Evolutionary conservation across 768 basidiomycete genomes (phyloP).

Genomic region (Hericium alpestre): DNA sequence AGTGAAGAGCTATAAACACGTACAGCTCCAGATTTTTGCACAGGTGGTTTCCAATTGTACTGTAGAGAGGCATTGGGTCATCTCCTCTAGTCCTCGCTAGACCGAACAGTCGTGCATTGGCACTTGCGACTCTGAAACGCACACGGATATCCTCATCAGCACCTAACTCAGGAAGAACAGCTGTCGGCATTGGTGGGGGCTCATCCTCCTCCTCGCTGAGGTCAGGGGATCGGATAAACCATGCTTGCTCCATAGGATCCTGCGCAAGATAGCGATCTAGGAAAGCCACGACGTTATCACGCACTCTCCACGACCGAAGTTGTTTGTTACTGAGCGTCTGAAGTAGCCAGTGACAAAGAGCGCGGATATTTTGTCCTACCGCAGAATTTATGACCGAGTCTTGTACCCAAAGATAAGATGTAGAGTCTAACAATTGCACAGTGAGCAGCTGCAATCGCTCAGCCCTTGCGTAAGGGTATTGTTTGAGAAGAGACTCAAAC

Average conservation of each 20-base stretch:
- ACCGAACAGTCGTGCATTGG: conserved; percentile 50
- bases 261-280: conserved; percentile 50
- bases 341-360: conserved; percentile 47
- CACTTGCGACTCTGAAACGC: conserved; percentile 61
- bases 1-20: conserved; percentile 16
- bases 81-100: conserved; percentile 27
- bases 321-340: conserved; percentile 28
- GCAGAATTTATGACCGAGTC: conserved; percentile 16
- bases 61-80: conserved; percentile 33
- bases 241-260: conserved; percentile 44
- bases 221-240: conserved; percentile 24
- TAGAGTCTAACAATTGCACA: conserved; percentile 55
- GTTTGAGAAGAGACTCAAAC: conserved; percentile 39
- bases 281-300: conserved; percentile 56
- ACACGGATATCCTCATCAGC: conserved; percentile 76
- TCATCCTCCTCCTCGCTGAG: not conserved
- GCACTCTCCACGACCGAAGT: conserved; percentile 53
- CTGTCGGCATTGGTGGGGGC: conserved; percentile 23
- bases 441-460: conserved; percentile 42
- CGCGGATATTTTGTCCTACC: conserved; percentile 33
- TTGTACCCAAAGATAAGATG: conserved; percentile 47
- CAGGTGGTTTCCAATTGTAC: conserved; percentile 33
- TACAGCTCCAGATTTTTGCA: conserved; percentile 40
- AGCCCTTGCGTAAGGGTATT: conserved; percentile 46
- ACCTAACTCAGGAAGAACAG: conserved; percentile 41